These are phyloP conservation scores for Penicillium digitatum DNA, from an alignment of 2,329 filamentous ascomycete species.

Conservation along the genomic window DNA sequence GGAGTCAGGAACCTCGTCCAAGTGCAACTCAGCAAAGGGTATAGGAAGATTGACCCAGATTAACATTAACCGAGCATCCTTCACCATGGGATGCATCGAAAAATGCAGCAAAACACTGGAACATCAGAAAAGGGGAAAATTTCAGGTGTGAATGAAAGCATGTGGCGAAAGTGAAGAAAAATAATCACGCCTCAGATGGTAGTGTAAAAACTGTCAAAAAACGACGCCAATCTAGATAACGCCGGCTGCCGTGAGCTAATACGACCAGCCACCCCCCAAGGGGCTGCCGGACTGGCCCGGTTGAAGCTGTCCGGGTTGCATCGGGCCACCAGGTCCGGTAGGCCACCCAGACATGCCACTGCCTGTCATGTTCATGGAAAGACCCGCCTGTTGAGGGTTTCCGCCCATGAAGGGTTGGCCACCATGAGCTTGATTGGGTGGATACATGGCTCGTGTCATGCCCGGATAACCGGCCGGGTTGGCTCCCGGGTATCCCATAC, in stretches of 20 bases:
- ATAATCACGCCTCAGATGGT: slow-evolving; percentile 12
- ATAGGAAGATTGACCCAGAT: slow-evolving; percentile 33
- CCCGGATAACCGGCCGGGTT: slow-evolving; percentile 32
- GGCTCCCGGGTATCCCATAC: slow-evolving; percentile 36
- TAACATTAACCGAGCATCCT: slow-evolving; percentile 28
- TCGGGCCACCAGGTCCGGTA: slow-evolving; percentile 30
- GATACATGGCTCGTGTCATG: slow-evolving; percentile 39
- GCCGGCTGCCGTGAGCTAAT: slow-evolving; percentile 28
- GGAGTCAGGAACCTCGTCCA: slow-evolving; percentile 20
- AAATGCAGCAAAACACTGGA: slow-evolving; percentile 18
- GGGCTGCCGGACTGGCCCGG: slow-evolving; percentile 38
- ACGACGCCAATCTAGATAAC: slow-evolving; percentile 27
- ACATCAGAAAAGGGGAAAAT: slow-evolving; percentile 9
- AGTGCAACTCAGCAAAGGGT: slow-evolving; percentile 35
- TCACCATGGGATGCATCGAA: slow-evolving; percentile 12
- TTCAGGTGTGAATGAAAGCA: slow-evolving; percentile 13
- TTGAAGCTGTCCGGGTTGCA: slow-evolving; percentile 39
- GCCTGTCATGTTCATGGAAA: slow-evolving; percentile 37
- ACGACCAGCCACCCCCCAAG: slow-evolving; percentile 38
- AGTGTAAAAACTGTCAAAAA: slow-evolving; percentile 1
- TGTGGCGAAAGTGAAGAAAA: neutral
- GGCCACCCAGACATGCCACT: slow-evolving; percentile 39
- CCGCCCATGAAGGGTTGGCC: slow-evolving; percentile 35
- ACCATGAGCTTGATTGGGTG: slow-evolving; percentile 33
- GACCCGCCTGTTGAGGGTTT: slow-evolving; percentile 35